Percentiles rank a stretch among this genome's conserved stretches.
phyloP scores from a whole-genome alignment of 2,329 filamentous ascomycete species.

The Exophiala spinifera region DNA sequence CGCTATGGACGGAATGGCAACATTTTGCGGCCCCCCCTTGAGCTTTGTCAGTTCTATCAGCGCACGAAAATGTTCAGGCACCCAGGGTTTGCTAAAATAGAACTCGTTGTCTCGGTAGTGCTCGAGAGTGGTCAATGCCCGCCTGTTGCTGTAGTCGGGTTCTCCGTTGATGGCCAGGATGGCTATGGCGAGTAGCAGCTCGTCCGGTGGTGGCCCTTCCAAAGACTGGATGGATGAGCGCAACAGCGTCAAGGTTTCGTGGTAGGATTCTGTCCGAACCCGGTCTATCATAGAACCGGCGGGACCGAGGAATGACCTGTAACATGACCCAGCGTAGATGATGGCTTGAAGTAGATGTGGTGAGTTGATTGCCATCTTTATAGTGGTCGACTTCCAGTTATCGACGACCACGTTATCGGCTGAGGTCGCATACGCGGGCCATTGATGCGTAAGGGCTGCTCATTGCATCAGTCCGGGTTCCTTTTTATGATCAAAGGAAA shows the following conservation, averaged over 20 bases:
- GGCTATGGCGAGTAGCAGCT: background rate
- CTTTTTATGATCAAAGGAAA: too few relatives aligned
- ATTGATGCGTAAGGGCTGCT: slow-evolving; percentile 3
- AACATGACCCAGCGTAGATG: slow-evolving; percentile 2
- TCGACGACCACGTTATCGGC: background rate
- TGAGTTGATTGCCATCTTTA: background rate
- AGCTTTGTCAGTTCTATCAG: background rate
- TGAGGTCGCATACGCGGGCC: background rate
- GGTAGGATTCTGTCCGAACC: background rate
- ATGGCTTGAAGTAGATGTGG: background rate
- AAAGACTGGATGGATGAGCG: background rate
- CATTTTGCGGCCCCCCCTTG: background rate
- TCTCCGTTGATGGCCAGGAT: background rate
- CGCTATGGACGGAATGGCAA: background rate
- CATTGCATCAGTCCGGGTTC: background rate
- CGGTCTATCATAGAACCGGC: background rate
- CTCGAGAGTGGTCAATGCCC: background rate
- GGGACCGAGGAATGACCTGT: slow-evolving; percentile 1
- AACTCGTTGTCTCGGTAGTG: slow-evolving; percentile 7
- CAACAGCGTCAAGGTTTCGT: background rate
- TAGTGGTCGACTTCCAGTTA: background rate
- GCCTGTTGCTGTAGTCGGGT: background rate
- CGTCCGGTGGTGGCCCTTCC: background rate
- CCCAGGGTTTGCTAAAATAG: slow-evolving; percentile 1
- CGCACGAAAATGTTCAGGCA: background rate